Evolutionary conservation across 208 protist species (phyloP).

Genomic region (Leishmania aethiopica): DNA sequence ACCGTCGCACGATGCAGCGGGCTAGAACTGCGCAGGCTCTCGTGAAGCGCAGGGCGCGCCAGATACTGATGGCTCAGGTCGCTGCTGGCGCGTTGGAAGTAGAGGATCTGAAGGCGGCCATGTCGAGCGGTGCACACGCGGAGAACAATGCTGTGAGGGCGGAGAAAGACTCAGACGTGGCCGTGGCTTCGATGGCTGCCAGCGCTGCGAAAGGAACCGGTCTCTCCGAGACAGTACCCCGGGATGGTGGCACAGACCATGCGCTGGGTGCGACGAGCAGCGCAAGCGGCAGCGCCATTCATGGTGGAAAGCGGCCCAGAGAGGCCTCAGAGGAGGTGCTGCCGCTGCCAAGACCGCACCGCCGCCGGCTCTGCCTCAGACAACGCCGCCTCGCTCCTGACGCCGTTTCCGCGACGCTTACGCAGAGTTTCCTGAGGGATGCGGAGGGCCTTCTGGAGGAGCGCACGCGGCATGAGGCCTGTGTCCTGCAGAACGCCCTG

Average conservation of each 20-base stretch:
- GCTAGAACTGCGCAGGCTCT: conserved; percentile 33
- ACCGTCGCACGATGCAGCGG: conserved; percentile 46
- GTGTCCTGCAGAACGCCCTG: conserved; percentile 59
- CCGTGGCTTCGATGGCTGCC: neutral
- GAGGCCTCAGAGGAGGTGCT: neutral
- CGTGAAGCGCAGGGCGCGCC: conserved; percentile 52
- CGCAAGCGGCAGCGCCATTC: neutral
- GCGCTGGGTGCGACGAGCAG: conserved; percentile 5
- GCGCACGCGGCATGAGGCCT: conserved; percentile 41
- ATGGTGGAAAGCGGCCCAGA: neutral
- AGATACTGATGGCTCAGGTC: conserved; percentile 78
- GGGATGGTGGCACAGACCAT: neutral
- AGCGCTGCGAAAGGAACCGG: neutral
- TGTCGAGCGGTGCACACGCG: neutral
- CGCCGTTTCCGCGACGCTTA: conserved; percentile 46
- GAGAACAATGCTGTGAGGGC: neutral
- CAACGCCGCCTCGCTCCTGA: conserved; percentile 40
- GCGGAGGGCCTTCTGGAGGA: conserved; percentile 48
- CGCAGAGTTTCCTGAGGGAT: conserved; percentile 57
- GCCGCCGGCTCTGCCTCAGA: conserved; percentile 1
- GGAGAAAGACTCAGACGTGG: neutral
- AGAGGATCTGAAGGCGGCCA: conserved; percentile 16
- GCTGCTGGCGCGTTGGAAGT: conserved; percentile 55
- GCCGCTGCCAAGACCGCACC: neutral
- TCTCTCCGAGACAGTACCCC: neutral